Evolutionary conservation across 2,329 filamentous ascomycete species (phyloP), one percentile per base, ranked within the genome.

Genomic region (Penicillium sp.): DNA sequence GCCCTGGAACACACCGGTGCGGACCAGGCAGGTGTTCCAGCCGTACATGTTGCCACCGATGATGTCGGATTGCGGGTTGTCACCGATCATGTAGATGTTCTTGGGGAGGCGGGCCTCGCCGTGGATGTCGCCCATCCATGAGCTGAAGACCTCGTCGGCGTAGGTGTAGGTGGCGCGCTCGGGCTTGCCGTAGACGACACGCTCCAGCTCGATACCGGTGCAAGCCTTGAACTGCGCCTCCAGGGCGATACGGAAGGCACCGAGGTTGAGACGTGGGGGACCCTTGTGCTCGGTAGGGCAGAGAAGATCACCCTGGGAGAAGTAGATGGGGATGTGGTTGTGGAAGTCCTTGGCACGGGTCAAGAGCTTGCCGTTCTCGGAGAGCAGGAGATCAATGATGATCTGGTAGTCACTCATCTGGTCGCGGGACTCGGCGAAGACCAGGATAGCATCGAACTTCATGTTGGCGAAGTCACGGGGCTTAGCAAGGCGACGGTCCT

Each of bases 21-120:
- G 77, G 41, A 87, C 83, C 35, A 87, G 67, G 58, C 82, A 86
- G 2, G 83, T 86, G 68, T 86, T 86, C 83, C 83, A 87, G 43
- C 81, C 81, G 65, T 87, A 85, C 74, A 81, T 82, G 72, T 87
- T 87, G 43, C 82, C 82, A 47, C 83, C 83, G 48, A 83, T 73
- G 56, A 85, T 85, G 59, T 85, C 82, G 23, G 79, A 83, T 16
- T 79, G 77, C 5, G 81, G 82, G 69, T 85, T 85, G 65, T 85
- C 82, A 48, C 82, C 82, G 39, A 85, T 70, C 81, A 85, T 85
- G 73, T 85, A 85, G 61, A 85, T 72, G 66, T 84, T 82, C 61
- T 76, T 61, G 2, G 81, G 80, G 27, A 85, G 69, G 45, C 67
- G 71, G 70, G 84, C 79, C 63, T 85, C 81, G 59, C 77, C 78